Evolutionary conservation across 768 basidiomycete genomes (phyloP).

Genomic region (Macrolepiota dolichaula): DNA sequence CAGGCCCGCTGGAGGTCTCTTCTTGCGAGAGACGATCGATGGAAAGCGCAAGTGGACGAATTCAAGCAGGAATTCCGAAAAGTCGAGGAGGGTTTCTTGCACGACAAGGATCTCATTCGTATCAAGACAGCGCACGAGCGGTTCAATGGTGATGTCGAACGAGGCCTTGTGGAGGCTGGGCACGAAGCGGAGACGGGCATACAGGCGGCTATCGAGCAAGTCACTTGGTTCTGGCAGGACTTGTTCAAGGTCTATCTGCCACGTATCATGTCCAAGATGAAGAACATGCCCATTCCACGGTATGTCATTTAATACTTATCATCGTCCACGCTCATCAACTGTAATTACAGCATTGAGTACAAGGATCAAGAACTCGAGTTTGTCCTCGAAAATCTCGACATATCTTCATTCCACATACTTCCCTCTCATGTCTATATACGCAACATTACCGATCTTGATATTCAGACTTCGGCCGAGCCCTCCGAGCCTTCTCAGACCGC

Average conservation of each 20-base stretch:
- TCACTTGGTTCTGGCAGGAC: conserved; percentile 80
- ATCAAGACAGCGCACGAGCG: conserved; percentile 45
- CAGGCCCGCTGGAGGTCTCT: conserved; percentile 44
- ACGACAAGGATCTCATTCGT: conserved; percentile 47
- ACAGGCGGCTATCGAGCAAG: conserved; percentile 54
- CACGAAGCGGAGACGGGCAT: conserved; percentile 37
- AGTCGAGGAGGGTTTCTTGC: conserved; percentile 41
- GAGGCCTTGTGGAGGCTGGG: conserved; percentile 31
- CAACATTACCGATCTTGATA: conserved; percentile 58
- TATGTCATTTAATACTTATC: conserved; percentile 18
- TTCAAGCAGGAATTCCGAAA: conserved; percentile 42
- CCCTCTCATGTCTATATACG: conserved; percentile 72
- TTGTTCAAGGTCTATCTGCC: conserved; percentile 79
- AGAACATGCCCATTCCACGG: conserved; percentile 71
- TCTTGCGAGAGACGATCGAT: conserved; percentile 46
- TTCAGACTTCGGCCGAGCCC: conserved; percentile 38
- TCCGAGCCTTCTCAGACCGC: conserved; percentile 38
- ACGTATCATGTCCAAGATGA: conserved; percentile 45
- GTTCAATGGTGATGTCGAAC: conserved; percentile 46
- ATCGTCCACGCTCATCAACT: not conserved
- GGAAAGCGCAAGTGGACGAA: conserved; percentile 45
- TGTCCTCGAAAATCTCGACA: conserved; percentile 70
- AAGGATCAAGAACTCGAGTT: conserved; percentile 67
- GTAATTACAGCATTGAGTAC: conserved; percentile 60
- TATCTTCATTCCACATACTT: conserved; percentile 62